These are phyloP conservation scores for Yamadazyma diddensiae DNA, from an alignment of 1,139 yeast genomes.

Conservation along the genomic window DNA sequence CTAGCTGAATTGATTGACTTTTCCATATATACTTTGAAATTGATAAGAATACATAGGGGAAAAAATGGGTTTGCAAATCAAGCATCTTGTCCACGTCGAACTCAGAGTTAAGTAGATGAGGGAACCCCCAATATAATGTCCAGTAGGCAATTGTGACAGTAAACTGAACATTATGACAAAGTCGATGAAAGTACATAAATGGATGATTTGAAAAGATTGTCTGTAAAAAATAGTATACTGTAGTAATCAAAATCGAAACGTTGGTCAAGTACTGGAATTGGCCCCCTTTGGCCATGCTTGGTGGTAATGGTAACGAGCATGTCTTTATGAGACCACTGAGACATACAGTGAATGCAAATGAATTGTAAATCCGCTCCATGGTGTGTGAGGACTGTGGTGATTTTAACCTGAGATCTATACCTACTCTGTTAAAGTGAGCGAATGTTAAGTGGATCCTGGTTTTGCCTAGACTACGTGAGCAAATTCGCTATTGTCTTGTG, in stretches of 20 bases:
- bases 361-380: no score
- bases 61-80: constrained; percentile 23
- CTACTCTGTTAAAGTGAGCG: no score
- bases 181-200: constrained; percentile 5
- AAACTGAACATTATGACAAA: constrained; percentile 19
- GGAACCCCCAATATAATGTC: constrained; percentile 18
- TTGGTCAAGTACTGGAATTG: constrained; percentile 24
- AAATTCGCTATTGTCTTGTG: no score
- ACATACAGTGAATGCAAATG: constrained; percentile 4
- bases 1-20: no score
- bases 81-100: constrained; percentile 16
- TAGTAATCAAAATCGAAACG: constrained; percentile 15
- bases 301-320: constrained; percentile 17
- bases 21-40: not conserved
- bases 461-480: not conserved
- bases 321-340: constrained; percentile 9
- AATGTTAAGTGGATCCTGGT: no score
- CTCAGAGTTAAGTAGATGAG: constrained; percentile 17
- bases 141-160: constrained; percentile 23
- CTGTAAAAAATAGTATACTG: constrained; percentile 5
- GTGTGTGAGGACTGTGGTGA: not conserved
- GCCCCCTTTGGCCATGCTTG: constrained; percentile 18
- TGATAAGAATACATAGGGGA: constrained; percentile 18
- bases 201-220: not conserved
- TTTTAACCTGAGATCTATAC: no score